Conservation (phyloP, 2,329 filamentous ascomycete species). For the Fusarium tuaranense region DNA sequence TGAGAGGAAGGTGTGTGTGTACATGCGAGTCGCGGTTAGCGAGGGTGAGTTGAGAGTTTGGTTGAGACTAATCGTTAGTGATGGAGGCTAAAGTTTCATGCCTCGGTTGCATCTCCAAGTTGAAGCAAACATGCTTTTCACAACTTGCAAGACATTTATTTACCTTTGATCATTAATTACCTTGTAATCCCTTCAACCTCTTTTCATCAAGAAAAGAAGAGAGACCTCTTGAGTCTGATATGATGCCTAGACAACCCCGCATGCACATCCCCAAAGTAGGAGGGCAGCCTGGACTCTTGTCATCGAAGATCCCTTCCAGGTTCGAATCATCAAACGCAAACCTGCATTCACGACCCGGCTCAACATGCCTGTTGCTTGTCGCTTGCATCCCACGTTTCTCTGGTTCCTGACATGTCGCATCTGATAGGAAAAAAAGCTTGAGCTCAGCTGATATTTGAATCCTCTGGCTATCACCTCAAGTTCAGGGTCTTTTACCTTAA, state of each 20-base stretch:
- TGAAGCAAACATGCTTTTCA: background rate
- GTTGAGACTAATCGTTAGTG: background rate
- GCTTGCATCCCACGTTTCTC: constrained; percentile 3
- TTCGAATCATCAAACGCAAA: constrained; percentile 5
- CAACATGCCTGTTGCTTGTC: background rate
- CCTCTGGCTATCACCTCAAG: no score
- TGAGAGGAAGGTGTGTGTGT: constrained; percentile 13
- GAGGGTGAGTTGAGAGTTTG: constrained; percentile 10
- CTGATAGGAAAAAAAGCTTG: background rate
- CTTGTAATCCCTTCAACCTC: background rate
- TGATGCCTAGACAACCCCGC: constrained; percentile 12
- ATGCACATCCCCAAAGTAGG: background rate
- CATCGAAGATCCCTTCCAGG: constrained; percentile 29
- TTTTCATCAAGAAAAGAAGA: constrained; percentile 20
- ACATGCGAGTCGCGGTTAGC: constrained; percentile 3
- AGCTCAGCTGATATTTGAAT: background rate
- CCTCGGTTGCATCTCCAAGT: background rate
- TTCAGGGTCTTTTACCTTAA: background rate
- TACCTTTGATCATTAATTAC: background rate
- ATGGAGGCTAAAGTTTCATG: background rate
- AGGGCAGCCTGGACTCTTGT: background rate
- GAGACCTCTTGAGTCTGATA: background rate
- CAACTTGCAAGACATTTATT: background rate
- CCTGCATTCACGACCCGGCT: background rate
- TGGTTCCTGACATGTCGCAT: constrained; percentile 11